Evolutionary conservation across 106 monocot species (phyloP), one percentile per base, ranked within the genome.

Genomic region (Dioscorea dumetorum): DNA sequence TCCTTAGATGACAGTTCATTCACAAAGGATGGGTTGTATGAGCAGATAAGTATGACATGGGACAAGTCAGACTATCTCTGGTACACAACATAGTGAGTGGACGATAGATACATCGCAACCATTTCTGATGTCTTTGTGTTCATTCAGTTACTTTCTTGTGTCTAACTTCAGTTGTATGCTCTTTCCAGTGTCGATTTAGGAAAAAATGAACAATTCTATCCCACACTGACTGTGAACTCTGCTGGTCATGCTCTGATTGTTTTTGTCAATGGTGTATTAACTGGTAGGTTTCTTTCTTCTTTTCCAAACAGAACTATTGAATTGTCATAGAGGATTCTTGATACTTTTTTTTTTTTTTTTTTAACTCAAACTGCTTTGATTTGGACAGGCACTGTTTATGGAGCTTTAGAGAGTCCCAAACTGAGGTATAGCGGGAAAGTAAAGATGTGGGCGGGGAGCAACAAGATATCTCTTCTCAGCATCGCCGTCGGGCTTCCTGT

Each of bases 371-470:
- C 41, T 41, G 10, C 51, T 50, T 22, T 59, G 35, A 22, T 52
- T 10, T 22, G 49, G 28, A 15, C 62, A 83, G 83, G 83, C 9
- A 79, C 57, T 60, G 71, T 48, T 31, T 75, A 75, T 79, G 83
- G 83, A 23, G 50, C 78, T 48, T 1, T 59, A 1, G 58, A 72
- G 2, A 72, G 53, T 61, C 72, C 83, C 28, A 83, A 75, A 52
- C 63, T 83, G 13, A 72, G 75, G 63, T 83, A 58, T 17, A 59
- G 11, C 23, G 71, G 64, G 34, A 50, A 34, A 11, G 78, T 72
- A 22, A 83, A 79, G 71, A 16, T 83, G 57, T 72, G 78, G 79
- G 78, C 78, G 12, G 83, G 83, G 18, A 83, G 83, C 61, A 83
- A 83, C 66, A 72, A 65, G 67, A 83, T 83, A 15, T 72, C 78